Evolutionary conservation across 2,329 filamentous ascomycete genomes (phyloP).

Genomic region (Ascochyta clinopodiicola): DNA sequence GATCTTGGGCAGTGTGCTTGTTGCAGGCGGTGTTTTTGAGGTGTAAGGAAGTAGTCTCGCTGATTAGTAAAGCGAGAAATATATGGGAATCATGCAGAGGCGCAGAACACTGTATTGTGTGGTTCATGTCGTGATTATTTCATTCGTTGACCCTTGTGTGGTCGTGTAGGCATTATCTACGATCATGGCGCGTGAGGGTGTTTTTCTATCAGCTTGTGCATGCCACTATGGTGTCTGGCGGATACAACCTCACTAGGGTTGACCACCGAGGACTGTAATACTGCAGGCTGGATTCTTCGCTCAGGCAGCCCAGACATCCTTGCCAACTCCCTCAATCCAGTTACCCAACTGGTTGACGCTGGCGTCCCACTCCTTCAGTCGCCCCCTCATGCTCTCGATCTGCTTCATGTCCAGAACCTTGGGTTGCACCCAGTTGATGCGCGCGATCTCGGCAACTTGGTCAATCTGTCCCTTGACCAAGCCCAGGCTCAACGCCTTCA

Average conservation of each 20-base stretch:
- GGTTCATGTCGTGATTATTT: slow-evolving; percentile 13
- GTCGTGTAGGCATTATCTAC: slow-evolving; percentile 23
- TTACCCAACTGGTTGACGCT: slow-evolving; percentile 96
- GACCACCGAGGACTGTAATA: not conserved
- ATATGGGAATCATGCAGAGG: not conserved
- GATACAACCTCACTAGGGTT: not conserved
- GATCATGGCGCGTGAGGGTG: slow-evolving; percentile 16
- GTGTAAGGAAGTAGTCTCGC: not conserved
- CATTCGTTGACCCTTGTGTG: slow-evolving; percentile 19
- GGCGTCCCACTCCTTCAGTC: slow-evolving; percentile 92
- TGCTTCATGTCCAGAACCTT: slow-evolving; percentile 96
- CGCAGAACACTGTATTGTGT: not conserved
- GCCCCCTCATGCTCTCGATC: slow-evolving; percentile 87
- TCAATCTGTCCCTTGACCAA: slow-evolving; percentile 91
- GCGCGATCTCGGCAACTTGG: slow-evolving; percentile 90
- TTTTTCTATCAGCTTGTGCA: slow-evolving; percentile 14
- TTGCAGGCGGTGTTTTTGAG: slow-evolving; percentile 32
- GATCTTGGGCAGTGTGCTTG: slow-evolving; percentile 63
- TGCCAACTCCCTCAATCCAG: slow-evolving; percentile 93
- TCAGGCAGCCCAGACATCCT: slow-evolving; percentile 89
- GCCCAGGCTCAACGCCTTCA: slow-evolving; percentile 97
- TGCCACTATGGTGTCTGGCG: slow-evolving; percentile 2
- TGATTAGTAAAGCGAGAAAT: not conserved
- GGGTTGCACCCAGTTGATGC: slow-evolving; percentile 98
- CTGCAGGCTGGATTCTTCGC: not conserved